Conservation (phyloP, 2,329 filamentous ascomycete genomes). For the Fusarium begoniae region DNA sequence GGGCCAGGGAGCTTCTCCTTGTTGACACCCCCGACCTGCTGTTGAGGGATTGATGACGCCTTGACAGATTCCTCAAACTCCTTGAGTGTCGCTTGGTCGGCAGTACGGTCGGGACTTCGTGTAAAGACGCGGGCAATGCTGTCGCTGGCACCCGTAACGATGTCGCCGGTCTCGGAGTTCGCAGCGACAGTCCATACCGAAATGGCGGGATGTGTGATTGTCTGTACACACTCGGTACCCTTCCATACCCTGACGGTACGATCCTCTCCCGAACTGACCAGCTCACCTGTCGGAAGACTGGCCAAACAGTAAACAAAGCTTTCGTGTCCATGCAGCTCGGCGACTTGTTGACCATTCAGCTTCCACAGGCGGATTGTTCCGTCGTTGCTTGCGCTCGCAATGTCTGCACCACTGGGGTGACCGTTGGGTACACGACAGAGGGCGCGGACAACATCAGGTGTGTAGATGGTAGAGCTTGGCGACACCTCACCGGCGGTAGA, state of each 20-base stretch:
- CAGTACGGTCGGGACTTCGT: conserved; percentile 73
- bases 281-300: conserved; percentile 80
- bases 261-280: conserved; percentile 93
- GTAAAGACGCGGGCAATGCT: conserved; percentile 86
- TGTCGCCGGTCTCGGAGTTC: conserved; percentile 84
- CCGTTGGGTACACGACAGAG: conserved; percentile 80
- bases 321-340: conserved; percentile 85
- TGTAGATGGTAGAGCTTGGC: conserved; percentile 65
- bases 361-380: conserved; percentile 89
- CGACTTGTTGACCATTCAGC: conserved; percentile 77
- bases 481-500: conserved; percentile 65
- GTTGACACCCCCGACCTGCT: conserved; percentile 84
- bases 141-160: conserved; percentile 93
- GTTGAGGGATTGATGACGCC: conserved; percentile 85
- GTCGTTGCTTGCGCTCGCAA: conserved; percentile 95
- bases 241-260: conserved; percentile 93
- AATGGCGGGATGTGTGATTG: conserved; percentile 95
- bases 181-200: conserved; percentile 95
- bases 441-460: conserved; percentile 87
- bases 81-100: conserved; percentile 72
- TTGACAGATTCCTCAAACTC: conserved; percentile 86
- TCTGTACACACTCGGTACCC: conserved; percentile 84
- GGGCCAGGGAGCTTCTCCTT: conserved; percentile 91
- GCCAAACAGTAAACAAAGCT: conserved; percentile 93
- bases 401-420: conserved; percentile 86